phyloP scores from a whole-genome alignment of 306 rosid species.

The Glycyrrhiza uralensis region DNA sequence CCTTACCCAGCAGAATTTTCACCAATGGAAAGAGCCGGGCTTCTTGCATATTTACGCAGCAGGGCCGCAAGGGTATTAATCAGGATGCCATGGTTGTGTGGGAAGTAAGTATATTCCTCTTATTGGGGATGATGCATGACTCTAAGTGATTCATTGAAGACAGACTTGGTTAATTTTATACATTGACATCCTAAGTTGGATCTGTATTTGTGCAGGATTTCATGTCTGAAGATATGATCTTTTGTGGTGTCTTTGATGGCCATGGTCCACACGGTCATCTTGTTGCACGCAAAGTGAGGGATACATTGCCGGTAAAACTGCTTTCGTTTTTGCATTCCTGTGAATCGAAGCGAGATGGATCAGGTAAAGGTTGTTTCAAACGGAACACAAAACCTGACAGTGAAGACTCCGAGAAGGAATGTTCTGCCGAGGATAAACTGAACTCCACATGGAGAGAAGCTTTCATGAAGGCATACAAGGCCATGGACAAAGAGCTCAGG shows the following conservation, averaged over 20 bases:
- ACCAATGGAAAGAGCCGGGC: conserved; percentile 75
- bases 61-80: conserved; percentile 98
- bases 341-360: conserved; percentile 62
- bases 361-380: conserved; percentile 62
- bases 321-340: conserved; percentile 68
- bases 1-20: conserved; percentile 73
- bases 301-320: conserved; percentile 77
- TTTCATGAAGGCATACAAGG: conserved; percentile 83
- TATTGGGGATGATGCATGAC: background rate
- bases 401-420: conserved; percentile 63
- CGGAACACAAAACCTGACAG: conserved; percentile 47
- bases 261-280: conserved; percentile 98
- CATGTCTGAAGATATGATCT: conserved; percentile 75
- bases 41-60: conserved; percentile 91
- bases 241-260: conserved; percentile 95
- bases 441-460: conserved; percentile 82
- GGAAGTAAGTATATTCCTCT: conserved; percentile 67
- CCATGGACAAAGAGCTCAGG: conserved; percentile 95
- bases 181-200: conserved; percentile 13
- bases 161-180: conserved; percentile 9
- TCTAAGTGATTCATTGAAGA: background rate
- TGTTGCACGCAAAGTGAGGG: conserved; percentile 95
- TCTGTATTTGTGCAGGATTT: conserved; percentile 66
- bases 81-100: conserved; percentile 99
- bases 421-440: conserved; percentile 52